Evolutionary conservation across 2,329 filamentous ascomycete genomes (phyloP), one percentile per base, ranked within the genome.

Genomic region (Cordyceps farinosa): DNA sequence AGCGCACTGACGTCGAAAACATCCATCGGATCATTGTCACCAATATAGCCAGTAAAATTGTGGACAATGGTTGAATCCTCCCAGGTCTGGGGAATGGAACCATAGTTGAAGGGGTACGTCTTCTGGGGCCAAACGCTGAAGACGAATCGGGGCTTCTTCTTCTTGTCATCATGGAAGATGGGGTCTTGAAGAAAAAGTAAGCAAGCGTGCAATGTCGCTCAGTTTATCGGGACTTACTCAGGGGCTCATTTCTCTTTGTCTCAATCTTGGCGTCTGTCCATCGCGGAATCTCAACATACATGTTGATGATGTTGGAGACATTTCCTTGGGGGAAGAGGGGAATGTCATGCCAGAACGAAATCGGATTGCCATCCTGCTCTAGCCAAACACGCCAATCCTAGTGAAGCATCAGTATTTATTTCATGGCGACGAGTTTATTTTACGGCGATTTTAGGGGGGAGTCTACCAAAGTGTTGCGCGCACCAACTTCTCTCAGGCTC

Each of bases 41-140:
- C 77, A 1, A 70, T 64, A 7, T 66, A 71, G 0, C 72, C 72
- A 17, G 77, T 79, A 59, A 76, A 76, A 22, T 72, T 68, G 52
- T 79, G 76, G 22, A 76, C 66, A 42, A 74, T 70, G 64, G 78
- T 79, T 29, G 77, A 75, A 56, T 74, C 75, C 67, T 79, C 77
- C 77, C 77, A 79, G 0, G 77, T 79, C 66, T 79, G 78, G 0
- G 77, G 77, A 27, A 79, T 77, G 5, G 77, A 78, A 0, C 77
- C 77, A 55, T 79, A 79, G 32, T 76, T 70, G 65, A 79, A 78
- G 0, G 77, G 78, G 44, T 79, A 79, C 0, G 75, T 71, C 68
- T 76, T 78, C 68, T 79, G 77, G 44, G 78, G 77, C 76, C 76
- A 79, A 10, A 79, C 72, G 32, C 71, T 78, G 57, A 76, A 74